Conservation (phyloP, 345 rosid genomes). For the Corymbia maculata region DNA sequence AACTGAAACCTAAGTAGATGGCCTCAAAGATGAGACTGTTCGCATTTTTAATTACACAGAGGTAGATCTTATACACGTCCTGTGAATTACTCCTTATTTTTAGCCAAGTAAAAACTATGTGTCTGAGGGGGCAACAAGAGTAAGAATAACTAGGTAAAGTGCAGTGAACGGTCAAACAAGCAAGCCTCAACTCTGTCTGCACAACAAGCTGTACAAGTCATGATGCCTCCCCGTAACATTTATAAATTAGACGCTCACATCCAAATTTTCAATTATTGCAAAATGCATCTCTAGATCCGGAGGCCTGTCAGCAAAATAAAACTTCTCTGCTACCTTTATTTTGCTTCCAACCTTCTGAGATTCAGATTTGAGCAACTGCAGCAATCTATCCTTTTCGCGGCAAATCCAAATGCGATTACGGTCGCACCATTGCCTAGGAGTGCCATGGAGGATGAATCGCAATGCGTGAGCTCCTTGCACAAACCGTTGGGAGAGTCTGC, state of each 20-base stretch:
- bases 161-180: neutral
- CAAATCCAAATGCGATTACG: constrained; percentile 38
- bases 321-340: constrained; percentile 42
- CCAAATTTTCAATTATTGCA: constrained; percentile 58
- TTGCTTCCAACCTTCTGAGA: constrained; percentile 27
- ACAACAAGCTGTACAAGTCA: neutral
- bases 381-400: constrained; percentile 50
- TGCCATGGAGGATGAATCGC: constrained; percentile 63
- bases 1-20: neutral
- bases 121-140: neutral
- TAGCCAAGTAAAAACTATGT: neutral
- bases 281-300: constrained; percentile 81
- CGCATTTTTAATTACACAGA: neutral
- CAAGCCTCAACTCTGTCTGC: neutral
- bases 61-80: neutral
- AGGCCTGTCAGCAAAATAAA: constrained; percentile 51
- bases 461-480: constrained; percentile 11
- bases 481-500: constrained; percentile 30
- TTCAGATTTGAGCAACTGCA: constrained; percentile 40
- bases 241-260: constrained; percentile 15
- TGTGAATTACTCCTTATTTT: neutral
- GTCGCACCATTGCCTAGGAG: constrained; percentile 95
- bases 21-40: neutral
- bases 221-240: neutral
- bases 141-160: neutral